Base-by-base conservation (phyloP, 371 early-diverging fungal species). In the Mucor sp. region DNA sequence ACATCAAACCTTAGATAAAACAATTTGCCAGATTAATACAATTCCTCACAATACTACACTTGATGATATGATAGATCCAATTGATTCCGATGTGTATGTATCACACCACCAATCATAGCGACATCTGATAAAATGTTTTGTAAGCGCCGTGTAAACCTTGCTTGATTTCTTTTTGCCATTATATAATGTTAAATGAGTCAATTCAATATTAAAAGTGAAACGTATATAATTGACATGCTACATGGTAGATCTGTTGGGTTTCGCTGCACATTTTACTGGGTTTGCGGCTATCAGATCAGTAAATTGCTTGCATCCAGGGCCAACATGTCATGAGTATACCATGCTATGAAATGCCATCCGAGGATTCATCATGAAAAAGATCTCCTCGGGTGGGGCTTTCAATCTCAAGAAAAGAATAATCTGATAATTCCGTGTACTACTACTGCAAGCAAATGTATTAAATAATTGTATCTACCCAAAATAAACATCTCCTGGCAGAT, bases 71-170 rank as follows among this genome's bases (percentile, higher is more conserved):
- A 55, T 55, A 28, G 55, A 55, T 55, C 55, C 55, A 27, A 28
- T 55, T 55, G 55, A 25, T 55, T 28, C 55, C 55, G 55, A 55
- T 28, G 9, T 15, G 17, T 17, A 27, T 17, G 55, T 55, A 55
- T 25, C 55, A 55, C 55, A 55, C 14, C 21, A 55, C 55, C 55
- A 55, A 55, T 41, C 41, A 41, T 27, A 55, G 17, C 25, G 7
- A 28, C 27, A 55, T 55, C 55, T 55, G 55, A 55, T 55, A 55
- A 55, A 55, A 55, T 15, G 55, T 6, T 28, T 47, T 47, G 47
- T 47, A 9, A 55, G 55, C 55, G 12, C 55, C 55, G 55, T 27
- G 15, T 55, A 28, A 55, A 55, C 17, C 55, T 55, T 55, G 15
- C 47, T 21, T 17, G 41, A 41, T 41, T 41, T 41, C 41, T 41